A percentile compares a stretch with the other conserved stretches of the same genome.
Conservation (phyloP, 1,139 yeast genomes). For the Suhomyces taliae region DNA sequence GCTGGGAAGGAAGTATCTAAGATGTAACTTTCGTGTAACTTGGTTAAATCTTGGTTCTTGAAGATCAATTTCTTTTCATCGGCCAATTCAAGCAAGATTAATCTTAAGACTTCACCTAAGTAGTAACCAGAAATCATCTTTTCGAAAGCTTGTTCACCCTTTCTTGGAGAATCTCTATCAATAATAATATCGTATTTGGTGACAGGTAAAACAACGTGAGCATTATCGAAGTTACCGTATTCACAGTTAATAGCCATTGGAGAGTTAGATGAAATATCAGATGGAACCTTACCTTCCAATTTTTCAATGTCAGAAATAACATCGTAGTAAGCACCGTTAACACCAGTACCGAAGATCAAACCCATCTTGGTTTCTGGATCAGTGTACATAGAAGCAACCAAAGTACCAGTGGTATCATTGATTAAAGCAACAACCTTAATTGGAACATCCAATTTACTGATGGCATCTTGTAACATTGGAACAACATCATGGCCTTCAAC, state of each 20-base stretch:
- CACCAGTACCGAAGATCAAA: slow-evolving; percentile 95
- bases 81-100: slow-evolving; percentile 72
- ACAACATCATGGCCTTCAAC: slow-evolving; percentile 96
- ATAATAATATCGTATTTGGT: slow-evolving; percentile 81
- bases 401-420: slow-evolving; percentile 96
- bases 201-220: slow-evolving; percentile 80
- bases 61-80: slow-evolving; percentile 63
- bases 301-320: slow-evolving; percentile 73
- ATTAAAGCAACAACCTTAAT: slow-evolving; percentile 87
- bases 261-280: slow-evolving; percentile 61
- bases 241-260: slow-evolving; percentile 98
- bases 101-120: slow-evolving; percentile 87
- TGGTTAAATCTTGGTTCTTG: slow-evolving; percentile 62
- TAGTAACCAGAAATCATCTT: slow-evolving; percentile 98
- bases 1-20: slow-evolving; percentile 92
- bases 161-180: slow-evolving; percentile 89
- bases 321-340: slow-evolving; percentile 96
- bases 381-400: slow-evolving; percentile 92
- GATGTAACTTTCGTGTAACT: slow-evolving; percentile 58
- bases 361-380: slow-evolving; percentile 92
- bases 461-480: slow-evolving; percentile 80
- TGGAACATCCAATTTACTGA: slow-evolving; percentile 65
- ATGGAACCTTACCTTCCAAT: slow-evolving; percentile 66
- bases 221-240: slow-evolving; percentile 96
- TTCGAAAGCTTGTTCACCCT: slow-evolving; percentile 94